Evolutionary conservation across 2,329 filamentous ascomycete species (phyloP), one percentile per base, ranked within the genome.

Genomic region (Mycosphaerella arachidis): DNA sequence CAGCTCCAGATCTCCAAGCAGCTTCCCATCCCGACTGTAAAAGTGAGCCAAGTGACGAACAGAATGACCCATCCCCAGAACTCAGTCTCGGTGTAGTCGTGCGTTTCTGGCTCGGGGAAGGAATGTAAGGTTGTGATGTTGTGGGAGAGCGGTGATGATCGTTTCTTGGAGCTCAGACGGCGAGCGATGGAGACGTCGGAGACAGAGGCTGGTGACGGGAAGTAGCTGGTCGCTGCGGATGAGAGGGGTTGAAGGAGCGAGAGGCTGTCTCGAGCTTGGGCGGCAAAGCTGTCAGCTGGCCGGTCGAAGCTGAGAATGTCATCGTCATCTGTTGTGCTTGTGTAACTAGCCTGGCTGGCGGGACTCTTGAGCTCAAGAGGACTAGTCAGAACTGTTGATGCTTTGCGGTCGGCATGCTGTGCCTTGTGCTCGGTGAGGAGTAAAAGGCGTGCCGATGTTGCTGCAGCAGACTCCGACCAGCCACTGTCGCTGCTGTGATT

Each of bases 11-110:
- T 86, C 24, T 90, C 93, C 50, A 97, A 82, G 74, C 92, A 97
- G 54, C 90, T 96, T 56, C 94, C 94, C 90, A 99, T 97, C 33
- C 94, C 94, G 0, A 94, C 86, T 20, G 97, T 92, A 73, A 99
- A 97, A 29, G 97, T 92, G 48, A 95, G 78, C 94, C 95, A 99
- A 0, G 95, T 99, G 51, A 91, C 88, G 45, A 89, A 78, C 33
- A 99, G 79, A 52, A 99, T 88, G 7, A 96, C 88, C 91, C 93
- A 99, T 0, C 94, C 94, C 93, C 94, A 99, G 87, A 91, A 96
- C 70, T 94, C 92, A 0, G 94, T 99, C 77, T 97, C 92, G 46
- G 88, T 86, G 72, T 97, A 97, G 76, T 96, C 91, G 87, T 91
- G 94, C 61, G 88, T 86, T 79, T 87, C 68, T 76, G 60, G 62